Percentiles rank a stretch among this genome's conserved stretches.
Evolutionary conservation across 208 protist genomes (phyloP).

Genomic region (Trypanosoma lewisi): DNA sequence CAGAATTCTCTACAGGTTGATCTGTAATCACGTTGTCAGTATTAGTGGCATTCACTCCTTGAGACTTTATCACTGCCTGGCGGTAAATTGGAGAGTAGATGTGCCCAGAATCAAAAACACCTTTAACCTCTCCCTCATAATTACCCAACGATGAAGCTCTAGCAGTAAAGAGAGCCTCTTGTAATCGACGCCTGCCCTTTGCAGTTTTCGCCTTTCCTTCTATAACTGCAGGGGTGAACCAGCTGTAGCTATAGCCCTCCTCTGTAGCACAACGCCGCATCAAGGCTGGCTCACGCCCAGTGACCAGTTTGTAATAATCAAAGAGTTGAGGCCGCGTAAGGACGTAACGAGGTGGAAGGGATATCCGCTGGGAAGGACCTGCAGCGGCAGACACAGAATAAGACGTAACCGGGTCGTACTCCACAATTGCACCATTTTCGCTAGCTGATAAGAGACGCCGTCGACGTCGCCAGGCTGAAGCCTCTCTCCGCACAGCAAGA

Average conservation of each 20-base stretch:
- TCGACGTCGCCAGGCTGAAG: slow-evolving; percentile 4
- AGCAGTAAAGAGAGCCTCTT: slow-evolving; percentile 1
- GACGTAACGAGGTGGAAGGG: slow-evolving; percentile 13
- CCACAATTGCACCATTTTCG: slow-evolving; percentile 24
- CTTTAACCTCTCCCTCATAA: not conserved
- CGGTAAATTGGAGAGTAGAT: slow-evolving; percentile 22
- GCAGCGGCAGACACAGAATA: not conserved
- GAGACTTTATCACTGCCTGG: not conserved
- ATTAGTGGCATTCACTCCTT: not conserved
- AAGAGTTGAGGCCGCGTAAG: slow-evolving; percentile 18
- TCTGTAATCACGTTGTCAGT: not conserved
- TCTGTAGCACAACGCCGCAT: not conserved
- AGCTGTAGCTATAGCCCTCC: slow-evolving; percentile 25
- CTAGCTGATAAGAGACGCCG: slow-evolving; percentile 12
- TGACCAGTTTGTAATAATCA: slow-evolving; percentile 6
- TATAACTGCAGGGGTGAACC: slow-evolving; percentile 16
- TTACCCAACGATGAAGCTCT: slow-evolving; percentile 1
- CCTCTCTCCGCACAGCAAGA: not conserved
- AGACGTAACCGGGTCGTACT: not conserved
- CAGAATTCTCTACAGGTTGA: not conserved
- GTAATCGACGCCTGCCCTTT: slow-evolving; percentile 11
- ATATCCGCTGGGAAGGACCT: not conserved
- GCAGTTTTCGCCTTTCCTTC: not conserved
- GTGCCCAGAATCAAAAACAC: slow-evolving; percentile 25
- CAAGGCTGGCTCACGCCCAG: not conserved